These are phyloP conservation scores for Eremothecium gossypii DNA, from an alignment of 1,139 yeast genomes.

Conservation along the genomic window DNA sequence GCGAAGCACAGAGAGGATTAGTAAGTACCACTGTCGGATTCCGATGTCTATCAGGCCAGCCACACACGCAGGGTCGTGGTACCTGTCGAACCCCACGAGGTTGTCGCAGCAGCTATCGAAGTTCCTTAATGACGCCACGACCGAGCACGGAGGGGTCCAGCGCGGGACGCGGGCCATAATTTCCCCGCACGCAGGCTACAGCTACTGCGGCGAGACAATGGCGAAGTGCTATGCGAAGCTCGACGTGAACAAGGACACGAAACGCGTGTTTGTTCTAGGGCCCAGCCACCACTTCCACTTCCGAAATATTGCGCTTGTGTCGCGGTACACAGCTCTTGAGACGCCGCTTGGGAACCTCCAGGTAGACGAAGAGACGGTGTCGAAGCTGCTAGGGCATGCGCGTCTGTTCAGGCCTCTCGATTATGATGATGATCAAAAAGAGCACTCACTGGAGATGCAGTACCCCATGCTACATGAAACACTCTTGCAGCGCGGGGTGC, in stretches of 20 bases:
- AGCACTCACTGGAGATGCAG: conserved; percentile 95
- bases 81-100: conserved; percentile 38
- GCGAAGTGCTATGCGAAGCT: conserved; percentile 71
- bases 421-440: conserved; percentile 60
- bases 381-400: conserved; percentile 29
- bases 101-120: conserved; percentile 38
- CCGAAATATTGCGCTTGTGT: conserved; percentile 46
- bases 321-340: conserved; percentile 47
- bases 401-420: conserved; percentile 49
- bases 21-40: background rate
- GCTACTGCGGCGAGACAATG: conserved; percentile 69
- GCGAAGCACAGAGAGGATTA: no score
- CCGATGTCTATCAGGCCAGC: conserved; percentile 39
- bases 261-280: conserved; percentile 72
- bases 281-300: conserved; percentile 94
- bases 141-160: conserved; percentile 17
- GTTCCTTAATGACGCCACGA: background rate
- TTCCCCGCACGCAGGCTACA: conserved; percentile 84
- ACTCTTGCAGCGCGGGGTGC: conserved; percentile 36
- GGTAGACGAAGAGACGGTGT: conserved; percentile 47
- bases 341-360: conserved; percentile 76
- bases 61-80: conserved; percentile 90
- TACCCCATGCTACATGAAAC: conserved; percentile 51
- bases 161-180: conserved; percentile 54
- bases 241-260: conserved; percentile 38